Evolutionary conservation across 495 filamentous ascomycete species (phyloP).

Genomic region (Amphirosellinia nigrospora): DNA sequence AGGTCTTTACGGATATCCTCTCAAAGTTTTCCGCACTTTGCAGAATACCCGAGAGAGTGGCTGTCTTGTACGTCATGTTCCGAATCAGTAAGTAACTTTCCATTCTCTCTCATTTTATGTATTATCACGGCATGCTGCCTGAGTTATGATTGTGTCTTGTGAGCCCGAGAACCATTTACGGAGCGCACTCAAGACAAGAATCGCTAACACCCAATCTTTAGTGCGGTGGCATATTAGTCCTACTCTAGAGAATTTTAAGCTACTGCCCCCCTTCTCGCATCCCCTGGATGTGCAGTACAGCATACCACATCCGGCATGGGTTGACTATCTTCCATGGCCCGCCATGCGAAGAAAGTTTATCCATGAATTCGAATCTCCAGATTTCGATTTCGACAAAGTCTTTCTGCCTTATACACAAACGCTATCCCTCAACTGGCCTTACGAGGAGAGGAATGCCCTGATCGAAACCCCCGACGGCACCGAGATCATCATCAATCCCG

Average conservation of each 20-base stretch:
- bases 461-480: conserved; percentile 60
- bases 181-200: background rate
- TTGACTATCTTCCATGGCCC: conserved; percentile 79
- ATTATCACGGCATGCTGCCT: background rate
- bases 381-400: conserved; percentile 72
- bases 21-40: conserved; percentile 73
- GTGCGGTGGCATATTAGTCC: conserved; percentile 82
- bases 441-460: conserved; percentile 68
- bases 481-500: conserved; percentile 76
- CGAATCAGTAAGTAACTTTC: conserved; percentile 54
- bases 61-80: conserved; percentile 82
- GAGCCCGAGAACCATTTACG: background rate
- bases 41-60: conserved; percentile 75
- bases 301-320: conserved; percentile 73
- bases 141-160: background rate
- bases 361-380: conserved; percentile 47
- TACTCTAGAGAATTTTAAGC: conserved; percentile 73
- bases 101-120: background rate
- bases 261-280: conserved; percentile 70
- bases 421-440: conserved; percentile 77
- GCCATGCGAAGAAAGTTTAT: conserved; percentile 70
- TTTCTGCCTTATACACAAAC: conserved; percentile 80
- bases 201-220: background rate
- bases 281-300: conserved; percentile 67
- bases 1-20: conserved; percentile 82